A percentile compares a stretch with the other conserved stretches of the same genome.
These are phyloP conservation scores for Prosopis cineraria DNA, from an alignment of 306 rosid species.

Conservation along the genomic window DNA sequence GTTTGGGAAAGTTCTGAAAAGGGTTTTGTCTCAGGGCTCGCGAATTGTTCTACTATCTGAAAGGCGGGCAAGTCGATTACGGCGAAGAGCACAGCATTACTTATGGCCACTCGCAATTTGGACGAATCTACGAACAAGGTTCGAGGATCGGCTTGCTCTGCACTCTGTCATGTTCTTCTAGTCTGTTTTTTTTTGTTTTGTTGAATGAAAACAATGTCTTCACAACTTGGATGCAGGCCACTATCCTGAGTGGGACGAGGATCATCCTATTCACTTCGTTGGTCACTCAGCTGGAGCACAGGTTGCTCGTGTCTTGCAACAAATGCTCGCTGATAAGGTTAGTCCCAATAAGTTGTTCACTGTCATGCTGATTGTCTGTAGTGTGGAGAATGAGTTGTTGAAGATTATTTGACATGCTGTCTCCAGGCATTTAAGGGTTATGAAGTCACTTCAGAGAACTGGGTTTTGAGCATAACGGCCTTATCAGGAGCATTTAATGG, in stretches of 20 bases:
- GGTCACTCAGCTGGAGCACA: slow-evolving; percentile 99
- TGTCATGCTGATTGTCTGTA: neutral
- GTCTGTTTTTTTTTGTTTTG: neutral
- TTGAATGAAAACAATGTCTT: slow-evolving; percentile 7
- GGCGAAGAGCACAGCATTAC: slow-evolving; percentile 93
- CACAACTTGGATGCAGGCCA: slow-evolving; percentile 60
- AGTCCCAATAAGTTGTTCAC: slow-evolving; percentile 22
- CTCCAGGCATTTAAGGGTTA: slow-evolving; percentile 79
- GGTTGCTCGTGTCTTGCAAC: slow-evolving; percentile 90
- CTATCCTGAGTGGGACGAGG: slow-evolving; percentile 97
- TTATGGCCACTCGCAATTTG: slow-evolving; percentile 85
- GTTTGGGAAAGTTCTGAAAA: slow-evolving; percentile 3
- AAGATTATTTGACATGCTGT: neutral
- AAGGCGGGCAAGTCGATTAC: slow-evolving; percentile 95
- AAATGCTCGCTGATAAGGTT: slow-evolving; percentile 98
- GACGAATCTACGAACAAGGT: slow-evolving; percentile 84
- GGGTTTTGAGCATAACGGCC: slow-evolving; percentile 83
- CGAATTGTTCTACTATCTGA: slow-evolving; percentile 91
- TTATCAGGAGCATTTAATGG: slow-evolving; percentile 98
- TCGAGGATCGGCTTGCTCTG: slow-evolving; percentile 28
- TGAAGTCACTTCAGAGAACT: slow-evolving; percentile 77
- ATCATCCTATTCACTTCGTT: slow-evolving; percentile 93
- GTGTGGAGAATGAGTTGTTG: neutral
- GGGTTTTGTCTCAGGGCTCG: slow-evolving; percentile 66
- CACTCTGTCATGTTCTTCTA: neutral